Percentiles rank a stretch among this genome's conserved stretches.
Evolutionary conservation across 2,329 filamentous ascomycete genomes (phyloP).

Genomic region (Colletotrichum theobromicola): DNA sequence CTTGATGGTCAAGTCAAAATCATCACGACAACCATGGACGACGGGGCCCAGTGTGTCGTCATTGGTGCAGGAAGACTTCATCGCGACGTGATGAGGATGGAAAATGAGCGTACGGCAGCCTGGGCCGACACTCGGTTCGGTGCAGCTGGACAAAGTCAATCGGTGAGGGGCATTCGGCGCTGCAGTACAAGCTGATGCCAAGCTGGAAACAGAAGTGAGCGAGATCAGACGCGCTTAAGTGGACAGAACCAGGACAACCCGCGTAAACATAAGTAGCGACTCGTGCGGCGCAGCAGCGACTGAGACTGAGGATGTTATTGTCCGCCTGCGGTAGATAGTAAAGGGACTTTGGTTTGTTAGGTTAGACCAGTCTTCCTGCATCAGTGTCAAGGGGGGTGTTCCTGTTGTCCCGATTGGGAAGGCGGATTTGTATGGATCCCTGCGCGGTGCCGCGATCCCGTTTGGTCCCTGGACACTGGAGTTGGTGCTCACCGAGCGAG

Average conservation of each 20-base stretch:
- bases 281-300: background rate
- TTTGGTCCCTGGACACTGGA: background rate
- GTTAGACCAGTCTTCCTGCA: background rate
- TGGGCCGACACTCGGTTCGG: background rate
- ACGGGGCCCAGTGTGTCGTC: conserved; percentile 47
- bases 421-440: background rate
- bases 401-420: background rate
- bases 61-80: conserved; percentile 23
- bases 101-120: background rate
- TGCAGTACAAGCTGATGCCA: background rate
- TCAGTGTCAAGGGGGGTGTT: background rate
- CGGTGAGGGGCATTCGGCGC: background rate
- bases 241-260: background rate
- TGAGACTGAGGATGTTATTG: background rate
- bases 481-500: background rate
- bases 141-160: background rate
- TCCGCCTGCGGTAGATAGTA: background rate
- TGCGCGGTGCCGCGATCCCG: background rate
- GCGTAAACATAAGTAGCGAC: background rate
- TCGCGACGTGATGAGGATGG: background rate
- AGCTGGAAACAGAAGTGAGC: background rate
- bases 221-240: background rate
- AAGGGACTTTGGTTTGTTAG: background rate
- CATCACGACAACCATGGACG: conserved; percentile 49
- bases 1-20: conserved; percentile 56